Conservation (phyloP, 495 filamentous ascomycete species). For the Hypoxylon lienhwacheense region DNA sequence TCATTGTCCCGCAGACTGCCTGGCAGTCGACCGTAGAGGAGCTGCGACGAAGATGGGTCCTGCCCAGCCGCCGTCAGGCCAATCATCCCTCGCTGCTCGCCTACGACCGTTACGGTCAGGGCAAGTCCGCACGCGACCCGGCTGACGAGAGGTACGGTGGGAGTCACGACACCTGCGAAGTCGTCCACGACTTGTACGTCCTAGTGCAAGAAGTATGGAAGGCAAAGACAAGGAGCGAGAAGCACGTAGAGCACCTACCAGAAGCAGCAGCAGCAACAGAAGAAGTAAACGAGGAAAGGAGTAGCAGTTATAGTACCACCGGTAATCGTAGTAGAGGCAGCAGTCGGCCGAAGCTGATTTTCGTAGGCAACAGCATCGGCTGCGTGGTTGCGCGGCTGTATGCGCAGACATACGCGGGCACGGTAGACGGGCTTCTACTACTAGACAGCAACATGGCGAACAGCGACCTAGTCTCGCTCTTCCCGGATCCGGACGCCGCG, state of each 20-base stretch:
- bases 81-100: constrained; percentile 54
- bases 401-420: constrained; percentile 49
- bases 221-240: constrained; percentile 5
- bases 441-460: constrained; percentile 67
- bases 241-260: too few relatives aligned
- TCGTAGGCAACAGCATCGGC: constrained; percentile 63
- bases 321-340: too few relatives aligned
- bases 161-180: constrained; percentile 53
- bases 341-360: constrained; percentile 46
- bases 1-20: constrained; percentile 52
- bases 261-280: too few relatives aligned
- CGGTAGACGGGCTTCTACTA: constrained; percentile 54
- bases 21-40: constrained; percentile 53
- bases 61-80: constrained; percentile 5
- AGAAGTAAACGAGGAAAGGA: too few relatives aligned
- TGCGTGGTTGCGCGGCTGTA: constrained; percentile 61
- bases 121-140: constrained; percentile 59
- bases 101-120: constrained; percentile 69
- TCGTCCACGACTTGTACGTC: constrained; percentile 55
- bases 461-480: constrained; percentile 59
- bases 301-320: too few relatives aligned
- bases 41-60: constrained; percentile 31
- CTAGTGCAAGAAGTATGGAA: constrained; percentile 49
- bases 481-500: constrained; percentile 59
- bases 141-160: constrained; percentile 43